A percentile compares a stretch with the other conserved stretches of the same genome.
These are phyloP conservation scores for Barbarea vulgaris DNA, from an alignment of 345 rosid genomes.

Conservation along the genomic window DNA sequence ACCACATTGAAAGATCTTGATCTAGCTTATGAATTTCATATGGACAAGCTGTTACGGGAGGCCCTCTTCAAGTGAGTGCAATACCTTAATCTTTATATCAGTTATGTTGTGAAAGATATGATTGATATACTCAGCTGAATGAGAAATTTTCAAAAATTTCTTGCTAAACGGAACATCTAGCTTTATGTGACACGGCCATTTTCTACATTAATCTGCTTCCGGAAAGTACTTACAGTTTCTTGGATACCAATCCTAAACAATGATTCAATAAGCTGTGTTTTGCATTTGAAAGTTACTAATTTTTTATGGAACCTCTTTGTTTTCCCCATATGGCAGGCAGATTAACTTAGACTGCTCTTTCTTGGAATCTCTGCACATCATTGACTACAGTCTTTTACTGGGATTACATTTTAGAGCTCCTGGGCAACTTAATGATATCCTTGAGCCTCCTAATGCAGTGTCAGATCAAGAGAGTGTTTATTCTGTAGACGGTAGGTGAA, in stretches of 20 bases:
- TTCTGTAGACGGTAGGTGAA: constrained; percentile 54
- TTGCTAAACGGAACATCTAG: constrained; percentile 2
- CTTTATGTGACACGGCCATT: background rate
- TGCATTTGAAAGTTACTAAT: constrained; percentile 1
- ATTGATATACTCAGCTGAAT: constrained; percentile 5
- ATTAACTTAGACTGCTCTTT: constrained; percentile 67
- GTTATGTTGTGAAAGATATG: background rate
- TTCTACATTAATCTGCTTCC: background rate
- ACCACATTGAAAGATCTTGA: constrained; percentile 92
- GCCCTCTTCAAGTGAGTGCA: constrained; percentile 74
- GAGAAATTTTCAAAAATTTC: background rate
- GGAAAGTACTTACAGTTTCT: background rate
- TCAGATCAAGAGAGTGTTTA: constrained; percentile 47
- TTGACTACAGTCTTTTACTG: constrained; percentile 85
- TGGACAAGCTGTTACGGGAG: constrained; percentile 83
- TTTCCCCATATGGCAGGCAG: constrained; percentile 56
- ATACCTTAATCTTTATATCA: background rate
- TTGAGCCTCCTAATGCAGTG: constrained; percentile 55
- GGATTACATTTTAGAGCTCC: constrained; percentile 92
- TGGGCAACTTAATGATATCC: constrained; percentile 60
- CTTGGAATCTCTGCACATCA: constrained; percentile 79
- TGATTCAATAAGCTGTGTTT: constrained; percentile 1
- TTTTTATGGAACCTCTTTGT: constrained; percentile 11
- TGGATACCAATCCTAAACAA: constrained; percentile 3
- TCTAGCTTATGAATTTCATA: constrained; percentile 73